Evolutionary conservation across 225 moss, liverwort and hornwort species (phyloP), one percentile per base, ranked within the genome.

Genomic region (Polytrichum commune): DNA sequence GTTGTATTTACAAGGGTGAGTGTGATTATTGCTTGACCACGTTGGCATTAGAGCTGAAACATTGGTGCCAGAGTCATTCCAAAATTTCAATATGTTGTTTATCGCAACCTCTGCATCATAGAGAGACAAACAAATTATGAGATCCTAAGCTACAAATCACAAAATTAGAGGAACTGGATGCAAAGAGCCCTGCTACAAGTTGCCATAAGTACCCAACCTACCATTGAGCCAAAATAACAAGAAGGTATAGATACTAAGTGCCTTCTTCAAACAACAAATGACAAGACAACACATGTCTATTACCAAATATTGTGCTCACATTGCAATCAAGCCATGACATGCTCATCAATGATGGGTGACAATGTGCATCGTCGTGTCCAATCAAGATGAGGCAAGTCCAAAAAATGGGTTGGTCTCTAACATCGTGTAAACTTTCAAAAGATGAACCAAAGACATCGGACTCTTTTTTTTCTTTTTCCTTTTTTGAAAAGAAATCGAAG

Each of bases 1-100:
- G 5, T 35, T 46, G 4, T 18, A 66, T 23, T 76, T 71, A 1
- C 76, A 76, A 8, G 76, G 76, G 38, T 71, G 76, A n/a, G 28
- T 76, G 65, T 25, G 58, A 60, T 61, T 53, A 9, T 38, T 9
- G 24, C 0, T 9, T 60, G 71, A 60, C 76, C 76, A 76, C 18
- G 57, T 22, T 29, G 76, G 66, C 76, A 76, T 46, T 3, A 76
- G 65, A 76, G 66, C 29, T 25, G 71, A 76, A 71, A 55, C 76
- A 60, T 76, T 76, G 6, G 76, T 76, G 66, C 76, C 76, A 2
- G 76, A 71, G 66, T 24, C 1, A 20, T 76, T 76, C 76, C 76
- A 76, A 18, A 65, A 60, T 60, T 4, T 66, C 58, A 76, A 6
- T 60, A 76, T 71, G 16, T 66, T 60, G 58, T 58, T 58, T 3